phyloP scores from a whole-genome alignment of 208 protist genomes.

The Leishmania tarentolae region DNA sequence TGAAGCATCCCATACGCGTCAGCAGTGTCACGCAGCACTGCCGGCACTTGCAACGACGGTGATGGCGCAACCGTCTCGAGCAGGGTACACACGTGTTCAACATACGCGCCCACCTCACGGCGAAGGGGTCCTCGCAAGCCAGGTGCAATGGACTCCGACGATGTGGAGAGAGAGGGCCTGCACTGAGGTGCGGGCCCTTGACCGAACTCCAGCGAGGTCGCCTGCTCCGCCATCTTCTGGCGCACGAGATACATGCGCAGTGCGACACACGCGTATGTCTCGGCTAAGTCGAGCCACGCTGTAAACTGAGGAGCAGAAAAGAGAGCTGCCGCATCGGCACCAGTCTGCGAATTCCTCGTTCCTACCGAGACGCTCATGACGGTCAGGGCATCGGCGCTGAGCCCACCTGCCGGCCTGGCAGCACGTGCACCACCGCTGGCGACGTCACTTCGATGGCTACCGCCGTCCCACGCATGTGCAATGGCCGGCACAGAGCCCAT shows the following conservation, averaged over 20 bases:
- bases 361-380: background rate
- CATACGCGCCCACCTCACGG: slow-evolving; percentile 6
- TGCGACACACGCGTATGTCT: slow-evolving; percentile 10
- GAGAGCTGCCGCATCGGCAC: background rate
- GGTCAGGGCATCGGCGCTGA: background rate
- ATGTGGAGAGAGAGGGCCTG: background rate
- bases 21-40: slow-evolving; percentile 39
- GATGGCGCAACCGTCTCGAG: background rate
- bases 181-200: background rate
- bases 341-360: background rate
- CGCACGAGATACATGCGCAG: slow-evolving; percentile 13
- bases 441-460: background rate
- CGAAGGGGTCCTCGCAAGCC: slow-evolving; percentile 11
- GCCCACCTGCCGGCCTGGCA: background rate
- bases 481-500: slow-evolving; percentile 10
- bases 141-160: background rate
- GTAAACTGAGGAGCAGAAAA: slow-evolving; percentile 19
- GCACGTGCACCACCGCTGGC: background rate
- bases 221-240: slow-evolving; percentile 8
- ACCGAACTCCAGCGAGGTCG: background rate
- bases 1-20: slow-evolving; percentile 68
- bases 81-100: slow-evolving; percentile 4
- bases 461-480: background rate
- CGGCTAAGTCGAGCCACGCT: slow-evolving; percentile 17
- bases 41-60: slow-evolving; percentile 33